Base-by-base conservation (phyloP, 371 early-diverging fungal species). In the Circinella umbellata region DNA sequence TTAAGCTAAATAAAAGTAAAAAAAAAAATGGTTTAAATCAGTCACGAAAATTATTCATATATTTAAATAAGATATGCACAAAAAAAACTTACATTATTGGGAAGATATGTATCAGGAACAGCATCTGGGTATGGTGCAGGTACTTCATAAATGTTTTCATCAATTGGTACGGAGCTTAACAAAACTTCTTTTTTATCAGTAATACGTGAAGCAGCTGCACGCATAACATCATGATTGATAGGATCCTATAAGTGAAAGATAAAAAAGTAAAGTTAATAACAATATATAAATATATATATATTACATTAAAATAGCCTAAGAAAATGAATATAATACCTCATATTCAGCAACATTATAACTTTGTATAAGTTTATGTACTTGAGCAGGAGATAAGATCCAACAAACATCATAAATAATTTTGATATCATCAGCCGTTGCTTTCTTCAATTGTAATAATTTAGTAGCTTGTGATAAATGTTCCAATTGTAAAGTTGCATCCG, bases 371-470 rank as follows among this genome's bases (percentile, higher is more conserved):
- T 96, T 96, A 77, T 95, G 94, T 74, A 96, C 92, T 80, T 96
- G 96, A 4, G 91, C 87, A 5, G 94, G 91, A 64, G 92, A 93
- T 69, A 98, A 83, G 73, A 94, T 81, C 88, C 93, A 94, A 82
- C 96, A 96, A 60, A 95, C 93, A 72, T 95, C 96, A 63, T 92
- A 94, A 71, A 96, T 92, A 46, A 92, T 93, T 69, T 96, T 94
- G 57, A 96, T 90, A 75, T 97, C 96, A 48, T 90, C 90, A 64
- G 90, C 83, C 11, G 93, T 91, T 3, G 93, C 86, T 86, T 97
- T 97, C 78, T 94, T 94, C 71, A 97, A 84, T 75, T 96, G 96
- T 64, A 97, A 78, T 42, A 97, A 79, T 81, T 96, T 96, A 57
- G 94, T 95, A 4, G 95, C 94, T 76, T 97, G 96, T 76, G 92